Evolutionary conservation across 2,329 filamentous ascomycete genomes (phyloP), one percentile per base, ranked within the genome.

Genomic region (Macrophomina pseudophaseolina): DNA sequence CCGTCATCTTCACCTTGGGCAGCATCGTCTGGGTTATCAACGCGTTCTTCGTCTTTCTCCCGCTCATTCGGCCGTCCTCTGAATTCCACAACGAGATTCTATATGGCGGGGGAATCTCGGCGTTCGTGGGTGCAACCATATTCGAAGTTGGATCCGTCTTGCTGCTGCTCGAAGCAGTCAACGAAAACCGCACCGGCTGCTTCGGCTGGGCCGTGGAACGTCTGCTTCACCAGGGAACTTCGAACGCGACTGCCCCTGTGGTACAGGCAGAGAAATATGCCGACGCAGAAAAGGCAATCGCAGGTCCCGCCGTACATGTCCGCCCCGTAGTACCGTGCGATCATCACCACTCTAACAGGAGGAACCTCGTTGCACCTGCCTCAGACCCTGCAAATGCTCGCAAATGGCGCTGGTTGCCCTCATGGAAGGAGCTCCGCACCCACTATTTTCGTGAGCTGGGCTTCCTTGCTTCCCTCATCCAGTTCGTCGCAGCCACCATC

Each of bases 181-280:
- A 91, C 73, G 87, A 88, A 71, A 87, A 90, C 71, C 80, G 84
- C 12, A 79, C 84, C 0, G 87, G 85, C 12, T 91, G 89, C 74
- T 91, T 91, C 73, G 89, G 89, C 3, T 91, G 88, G 88, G 89
- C 88, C 0, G 71, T 91, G 1, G 85, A 90, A 69, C 42, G 32
- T 23, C 32, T 56, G 7, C 48, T 65, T 1, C 79, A 79, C 48
- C 74, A 74, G 56, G 72, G 71, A 14, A 44, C 62, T 7, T 30
- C n/a, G 67, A 69, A 18, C 68, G 69, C 56, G 4, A n/a, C 14
- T 33, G 33, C 8, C 28, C 56, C 33, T 18, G 18, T 6, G 40
- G 42, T 40, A 23, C 56, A 59, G 28, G 14, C 40, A 49, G 72
- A 72, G 28, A 67, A 70, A 9, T 56, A 59, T 42, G 71, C 72